Base-by-base conservation (phyloP, 441 rosid species). In the Adansonia madagascariensis region DNA sequence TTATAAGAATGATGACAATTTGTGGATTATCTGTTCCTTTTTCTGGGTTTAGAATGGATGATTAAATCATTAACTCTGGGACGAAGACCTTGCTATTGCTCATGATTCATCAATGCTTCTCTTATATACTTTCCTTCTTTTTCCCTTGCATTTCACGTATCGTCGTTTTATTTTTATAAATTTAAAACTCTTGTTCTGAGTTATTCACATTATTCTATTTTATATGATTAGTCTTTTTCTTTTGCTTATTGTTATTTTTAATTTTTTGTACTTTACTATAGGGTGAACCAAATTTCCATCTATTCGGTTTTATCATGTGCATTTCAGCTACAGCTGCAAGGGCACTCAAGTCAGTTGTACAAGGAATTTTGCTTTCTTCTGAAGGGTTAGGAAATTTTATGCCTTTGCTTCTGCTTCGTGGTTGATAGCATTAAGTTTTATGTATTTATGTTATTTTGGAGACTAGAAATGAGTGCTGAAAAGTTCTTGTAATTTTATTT, bases 271-370 rank as follows among this genome's bases (percentile, higher is more conserved):
- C 53, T 11, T 81, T 76, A 69, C 52, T 8, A 20, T 72, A 95
- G 99, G 88, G 98, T 73, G 98, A 95, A 80, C 99, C 99, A 17
- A 93, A 97, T 85, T 95, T 95, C 84, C 98, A 95, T 80, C 84
- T 95, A 52, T 92, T 95, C 80, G 99, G 99, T 82, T 95, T 95
- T 81, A 83, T 95, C 67, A 91, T 95, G 90, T 95, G 99, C 71
- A 55, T 93, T 73, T 84, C 92, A 44, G 99, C 99, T 43, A 95
- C 99, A 9, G 99, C 95, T 82, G 96, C 99, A 0, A 88, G 99
- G 85, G 99, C 99, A 24, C 95, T 95, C 75, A 95, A 95, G 80
- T 93, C 99, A 52, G 99, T 95, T 77, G 83, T 95, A 70, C 98
- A 95, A 82, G 97, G 99, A 67, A 92, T 95, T 86, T 81, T 95